These are phyloP conservation scores for Halenospora varia DNA, from an alignment of 495 filamentous ascomycete species.

Conservation along the genomic window DNA sequence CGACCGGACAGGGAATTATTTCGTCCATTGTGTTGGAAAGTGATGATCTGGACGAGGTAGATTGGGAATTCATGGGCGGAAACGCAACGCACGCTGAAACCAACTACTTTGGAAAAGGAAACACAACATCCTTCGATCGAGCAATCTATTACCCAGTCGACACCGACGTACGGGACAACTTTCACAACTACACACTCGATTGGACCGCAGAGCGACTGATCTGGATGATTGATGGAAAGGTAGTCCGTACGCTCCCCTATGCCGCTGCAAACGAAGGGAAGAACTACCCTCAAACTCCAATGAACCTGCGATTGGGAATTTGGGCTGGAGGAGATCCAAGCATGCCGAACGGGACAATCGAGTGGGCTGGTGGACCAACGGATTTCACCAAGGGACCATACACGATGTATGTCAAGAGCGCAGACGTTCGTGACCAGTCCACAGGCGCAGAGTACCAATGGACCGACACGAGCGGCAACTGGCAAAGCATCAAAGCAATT, in stretches of 20 bases:
- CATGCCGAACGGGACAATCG: conserved; percentile 47
- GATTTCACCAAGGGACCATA: conserved; percentile 68
- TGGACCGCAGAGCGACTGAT: conserved; percentile 72
- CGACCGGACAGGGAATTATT: conserved; percentile 70
- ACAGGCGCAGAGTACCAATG: conserved; percentile 66
- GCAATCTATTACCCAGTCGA: conserved; percentile 52
- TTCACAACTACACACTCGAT: conserved; percentile 79
- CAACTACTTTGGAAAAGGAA: conserved; percentile 90
- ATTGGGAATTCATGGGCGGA: conserved; percentile 81
- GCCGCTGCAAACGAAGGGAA: conserved; percentile 58
- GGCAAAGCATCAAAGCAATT: conserved; percentile 67
- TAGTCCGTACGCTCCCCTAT: conserved; percentile 64
- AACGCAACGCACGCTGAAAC: conserved; percentile 59
- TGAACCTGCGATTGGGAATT: conserved; percentile 76
- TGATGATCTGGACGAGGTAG: conserved; percentile 85
- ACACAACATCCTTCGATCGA: conserved; percentile 55
- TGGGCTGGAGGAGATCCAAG: conserved; percentile 82
- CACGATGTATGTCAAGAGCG: conserved; percentile 70
- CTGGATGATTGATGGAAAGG: conserved; percentile 68
- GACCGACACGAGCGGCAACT: conserved; percentile 59
- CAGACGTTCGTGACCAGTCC: conserved; percentile 62
- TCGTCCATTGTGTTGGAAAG: conserved; percentile 80
- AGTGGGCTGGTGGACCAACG: conserved; percentile 79
- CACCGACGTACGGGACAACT: conserved; percentile 46
- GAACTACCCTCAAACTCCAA: conserved; percentile 80